Conservation (phyloP, 2,329 filamentous ascomycete genomes). For the Fusarium irregulare region DNA sequence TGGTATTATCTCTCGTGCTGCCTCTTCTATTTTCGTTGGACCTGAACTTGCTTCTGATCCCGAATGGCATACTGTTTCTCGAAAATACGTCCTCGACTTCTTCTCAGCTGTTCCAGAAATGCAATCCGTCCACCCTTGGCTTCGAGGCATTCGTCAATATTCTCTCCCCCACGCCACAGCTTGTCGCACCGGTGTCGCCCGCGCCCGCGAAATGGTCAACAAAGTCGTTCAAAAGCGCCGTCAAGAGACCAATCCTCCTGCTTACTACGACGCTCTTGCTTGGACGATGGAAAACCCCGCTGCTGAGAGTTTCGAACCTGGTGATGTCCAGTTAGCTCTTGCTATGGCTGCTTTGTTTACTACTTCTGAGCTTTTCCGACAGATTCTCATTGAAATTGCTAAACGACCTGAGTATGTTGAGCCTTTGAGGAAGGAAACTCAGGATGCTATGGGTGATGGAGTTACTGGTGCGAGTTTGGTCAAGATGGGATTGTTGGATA, state of each 20-base stretch:
- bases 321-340: background rate
- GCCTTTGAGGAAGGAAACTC: background rate
- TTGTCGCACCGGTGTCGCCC: background rate
- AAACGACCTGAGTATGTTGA: background rate
- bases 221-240: background rate
- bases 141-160: background rate
- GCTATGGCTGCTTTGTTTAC: constrained; percentile 2
- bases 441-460: background rate
- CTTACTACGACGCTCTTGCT: background rate
- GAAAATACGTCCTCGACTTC: background rate
- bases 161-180: background rate
- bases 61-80: background rate
- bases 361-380: background rate
- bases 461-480: background rate
- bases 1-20: background rate
- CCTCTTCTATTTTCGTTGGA: background rate
- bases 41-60: background rate
- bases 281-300: background rate
- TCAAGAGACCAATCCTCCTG: rapidly evolving
- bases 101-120: background rate
- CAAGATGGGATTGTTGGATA: constrained; percentile 2
- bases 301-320: background rate
- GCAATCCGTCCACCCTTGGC: background rate
- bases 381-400: background rate
- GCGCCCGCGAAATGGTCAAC: background rate